Base-by-base conservation (phyloP, 306 rosid genomes). In the Inga leiocalycina region DNA sequence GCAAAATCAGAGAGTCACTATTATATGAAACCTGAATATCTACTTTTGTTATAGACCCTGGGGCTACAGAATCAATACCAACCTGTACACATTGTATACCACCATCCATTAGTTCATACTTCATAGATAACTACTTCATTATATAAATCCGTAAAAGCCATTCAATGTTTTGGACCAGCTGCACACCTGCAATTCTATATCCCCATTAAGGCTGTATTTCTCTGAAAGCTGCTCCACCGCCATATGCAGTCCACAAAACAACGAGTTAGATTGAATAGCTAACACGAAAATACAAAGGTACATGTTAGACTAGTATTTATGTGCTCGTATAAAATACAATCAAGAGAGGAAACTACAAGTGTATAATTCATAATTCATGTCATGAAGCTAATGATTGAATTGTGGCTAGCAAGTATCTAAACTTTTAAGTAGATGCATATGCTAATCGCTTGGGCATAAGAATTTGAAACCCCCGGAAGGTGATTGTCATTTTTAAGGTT, bases 121-220 rank as follows among this genome's bases (percentile, higher is more conserved):
- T 73, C 61, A 70, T 74, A 74, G n/a, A 43, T 20, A 73, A 59
- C 69, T 27, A 72, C 39, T 65, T 57, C 43, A 45, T 64, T 74
- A 86, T 74, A 79, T 76, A 73, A 77, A 45, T 41, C 51, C 62
- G 59, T 73, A 67, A 64, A 13, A 52, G 52, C 44, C 74, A 81
- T 59, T 62, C 66, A 85, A 83, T 68, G 44, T 43, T 54, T 32
- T 74, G 32, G 71, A 45, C 54, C 83, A 79, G 61, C 69, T 72
- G 70, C 43, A 71, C 89, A 96, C 99, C 98, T 94, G 97, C 87
- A 96, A 82, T 76, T 96, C 97, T 85, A 80, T 86, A 74, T 91
- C 91, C 79, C 91, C 97, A 57, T 87, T 97, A 56, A 96, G 97
- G 78, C 87, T 96, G 97, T 91, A 96, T 86, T 80, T 94, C 80